Percentiles rank a stretch among this genome's conserved stretches.
These are phyloP conservation scores for Pilasporangium apinafurcum DNA, from an alignment of 352 stramenopile genomes.

Conservation along the genomic window DNA sequence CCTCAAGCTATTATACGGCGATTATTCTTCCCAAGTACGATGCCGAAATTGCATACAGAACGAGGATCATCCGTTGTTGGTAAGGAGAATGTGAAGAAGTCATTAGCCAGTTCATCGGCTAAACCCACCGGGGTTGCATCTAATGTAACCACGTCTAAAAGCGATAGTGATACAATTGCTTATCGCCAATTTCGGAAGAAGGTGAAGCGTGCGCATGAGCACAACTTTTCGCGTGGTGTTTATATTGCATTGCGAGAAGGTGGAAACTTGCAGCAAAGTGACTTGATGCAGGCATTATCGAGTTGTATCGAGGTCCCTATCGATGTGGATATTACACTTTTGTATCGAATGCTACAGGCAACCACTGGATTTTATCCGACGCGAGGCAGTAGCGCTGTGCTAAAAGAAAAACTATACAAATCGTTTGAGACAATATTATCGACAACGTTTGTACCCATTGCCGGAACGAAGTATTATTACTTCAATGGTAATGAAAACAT, in stretches of 20 bases:
- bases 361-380: constrained; percentile 15
- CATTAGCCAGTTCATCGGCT: constrained; percentile 7
- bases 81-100: constrained; percentile 14
- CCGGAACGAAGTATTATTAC: constrained; percentile 80
- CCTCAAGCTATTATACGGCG: constrained; percentile 45
- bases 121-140: constrained; percentile 1
- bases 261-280: constrained; percentile 68
- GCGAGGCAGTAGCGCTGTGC: constrained; percentile 35
- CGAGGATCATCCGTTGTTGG: constrained; percentile 13
- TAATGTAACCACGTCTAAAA: constrained; percentile 4
- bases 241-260: constrained; percentile 78
- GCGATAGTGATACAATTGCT: constrained; percentile 14
- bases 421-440: constrained; percentile 67
- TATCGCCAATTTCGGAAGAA: constrained; percentile 69
- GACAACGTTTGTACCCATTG: constrained; percentile 50
- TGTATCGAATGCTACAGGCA: constrained; percentile 80
- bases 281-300: constrained; percentile 81
- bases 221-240: constrained; percentile 85
- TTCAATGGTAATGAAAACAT: constrained; percentile 63
- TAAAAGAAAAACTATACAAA: constrained; percentile 64
- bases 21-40: constrained; percentile 34
- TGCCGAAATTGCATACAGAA: constrained; percentile 11
- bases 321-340: constrained; percentile 83
- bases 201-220: constrained; percentile 79
- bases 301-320: constrained; percentile 81